Base-by-base conservation (phyloP, 352 stramenopile genomes). In the Phytophthora vignae region DNA sequence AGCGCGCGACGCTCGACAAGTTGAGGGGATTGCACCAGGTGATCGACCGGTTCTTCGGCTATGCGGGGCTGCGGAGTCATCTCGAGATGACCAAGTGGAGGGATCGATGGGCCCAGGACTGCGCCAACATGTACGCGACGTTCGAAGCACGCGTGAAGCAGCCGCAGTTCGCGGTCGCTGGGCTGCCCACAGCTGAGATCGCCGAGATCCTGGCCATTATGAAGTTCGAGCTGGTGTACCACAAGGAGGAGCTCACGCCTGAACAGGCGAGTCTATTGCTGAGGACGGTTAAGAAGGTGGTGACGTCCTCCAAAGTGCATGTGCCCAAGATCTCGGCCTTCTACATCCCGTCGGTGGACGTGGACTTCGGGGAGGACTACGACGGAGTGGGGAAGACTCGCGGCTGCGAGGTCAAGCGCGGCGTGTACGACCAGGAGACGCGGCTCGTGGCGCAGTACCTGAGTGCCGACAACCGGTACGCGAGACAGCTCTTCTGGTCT, bases 281-380 rank as follows among this genome's bases (percentile, higher is more conserved):
- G 3, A 48, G 53, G 2, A 67, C 65, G 12, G 36, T 11, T 15
- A 17, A 11, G 29, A 69, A 77, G 38, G 64, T 64, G 33, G 31
- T 59, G 14, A 29, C 38, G 25, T 50, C 31, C 21, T 75, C 69
- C 10, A 65, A 56, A 0, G 73, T 69, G 53, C 38, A 75, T 5
- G 59, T 75, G 7, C 69, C 69, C 27, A 75, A 56, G n/a, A 69
- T 77, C 48, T 67, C 73, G 12, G 44, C 60, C 5, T 81, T 67
- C 54, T 78, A 66, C 65, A 69, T 80, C 27, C 53, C 73, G 44
- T 57, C 68, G 17, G 25, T 75, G n/a, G 69, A 75, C 12, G 25
- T 81, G 38, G 63, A 76, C 4, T 10, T 72, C 11, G 57, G 40
- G 12, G 21, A 19, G 3, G 1, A 42, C 10, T 27, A 56, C 25